Evolutionary conservation across 805 yeast species (phyloP).

Genomic region (Saturnispora silvae): DNA sequence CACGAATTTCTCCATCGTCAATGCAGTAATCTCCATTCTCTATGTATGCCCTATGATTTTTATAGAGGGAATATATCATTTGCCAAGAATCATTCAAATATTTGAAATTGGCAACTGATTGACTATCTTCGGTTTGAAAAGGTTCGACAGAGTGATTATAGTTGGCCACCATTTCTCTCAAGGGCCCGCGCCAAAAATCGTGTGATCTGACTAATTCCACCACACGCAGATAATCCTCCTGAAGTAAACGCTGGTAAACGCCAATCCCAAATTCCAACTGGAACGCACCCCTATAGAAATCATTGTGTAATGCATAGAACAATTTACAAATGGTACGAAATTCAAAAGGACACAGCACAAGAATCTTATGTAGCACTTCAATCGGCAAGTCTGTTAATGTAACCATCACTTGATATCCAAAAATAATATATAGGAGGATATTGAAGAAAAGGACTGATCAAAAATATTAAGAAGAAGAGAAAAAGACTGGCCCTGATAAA

Average conservation of each 20-base stretch:
- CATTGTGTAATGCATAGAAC: slow-evolving; percentile 41
- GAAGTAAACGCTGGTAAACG: slow-evolving; percentile 16
- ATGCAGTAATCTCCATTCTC: slow-evolving; percentile 29
- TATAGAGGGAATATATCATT: slow-evolving; percentile 38
- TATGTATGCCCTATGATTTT: slow-evolving; percentile 44
- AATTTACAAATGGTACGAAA: slow-evolving; percentile 21
- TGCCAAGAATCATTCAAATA: slow-evolving; percentile 46
- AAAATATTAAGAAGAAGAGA: too few species aligned
- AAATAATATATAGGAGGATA: too few species aligned
- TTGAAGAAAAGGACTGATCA: too few species aligned
- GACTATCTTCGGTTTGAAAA: slow-evolving; percentile 8
- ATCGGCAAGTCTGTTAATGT: slow-evolving; percentile 21
- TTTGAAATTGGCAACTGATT: slow-evolving; percentile 18
- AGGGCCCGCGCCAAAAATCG: slow-evolving; percentile 26
- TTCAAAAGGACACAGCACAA: slow-evolving; percentile 22
- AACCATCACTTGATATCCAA: too few species aligned
- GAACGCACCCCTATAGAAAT: slow-evolving; percentile 31
- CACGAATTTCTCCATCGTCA: slow-evolving; percentile 24
- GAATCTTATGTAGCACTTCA: slow-evolving; percentile 21
- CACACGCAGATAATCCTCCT: slow-evolving; percentile 18
- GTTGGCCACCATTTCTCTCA: slow-evolving; percentile 19
- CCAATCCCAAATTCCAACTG: slow-evolving; percentile 22
- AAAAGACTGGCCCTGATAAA: too few species aligned
- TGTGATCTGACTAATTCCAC: slow-evolving; percentile 25
- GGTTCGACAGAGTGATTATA: slow-evolving; percentile 14